phyloP scores from a whole-genome alignment of 2,329 filamentous ascomycete genomes.

The Monilinia laxa region DNA sequence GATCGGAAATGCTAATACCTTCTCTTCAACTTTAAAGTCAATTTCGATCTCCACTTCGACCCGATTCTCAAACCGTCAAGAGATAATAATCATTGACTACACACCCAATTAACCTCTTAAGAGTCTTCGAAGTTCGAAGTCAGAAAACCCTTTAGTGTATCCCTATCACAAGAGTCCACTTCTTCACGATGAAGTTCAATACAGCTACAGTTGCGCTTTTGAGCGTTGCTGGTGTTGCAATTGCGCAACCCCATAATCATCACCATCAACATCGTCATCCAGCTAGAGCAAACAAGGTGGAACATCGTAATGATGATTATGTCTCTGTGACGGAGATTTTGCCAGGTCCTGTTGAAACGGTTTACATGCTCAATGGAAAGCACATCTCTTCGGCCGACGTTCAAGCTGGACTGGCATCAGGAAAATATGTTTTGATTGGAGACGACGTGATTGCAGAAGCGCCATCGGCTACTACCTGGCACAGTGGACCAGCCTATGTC shows the following conservation, averaged over 20 bases:
- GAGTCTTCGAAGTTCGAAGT: neutral
- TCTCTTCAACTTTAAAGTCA: constrained; percentile 22
- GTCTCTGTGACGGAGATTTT: constrained; percentile 45
- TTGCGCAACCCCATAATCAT: constrained; percentile 61
- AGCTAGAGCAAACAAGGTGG: constrained; percentile 52
- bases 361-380: constrained; percentile 70
- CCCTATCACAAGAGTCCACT: constrained; percentile 36
- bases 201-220: constrained; percentile 34
- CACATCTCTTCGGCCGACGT: constrained; percentile 62
- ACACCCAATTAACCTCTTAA: constrained; percentile 1
- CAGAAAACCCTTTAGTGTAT: constrained; percentile 28
- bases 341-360: constrained; percentile 61
- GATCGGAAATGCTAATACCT: constrained; percentile 31
- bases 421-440: constrained; percentile 66
- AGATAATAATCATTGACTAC: neutral
- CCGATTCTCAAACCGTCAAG: neutral
- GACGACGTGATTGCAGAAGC: constrained; percentile 51
- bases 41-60: constrained; percentile 19
- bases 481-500: constrained; percentile 37
- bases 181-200: constrained; percentile 42
- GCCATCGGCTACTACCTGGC: constrained; percentile 44
- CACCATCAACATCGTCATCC: constrained; percentile 60
- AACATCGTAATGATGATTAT: constrained; percentile 52
- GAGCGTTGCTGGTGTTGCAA: constrained; percentile 48
- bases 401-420: constrained; percentile 67